phyloP scores from a whole-genome alignment of 805 yeast species.

The Candida fluviatilis region DNA sequence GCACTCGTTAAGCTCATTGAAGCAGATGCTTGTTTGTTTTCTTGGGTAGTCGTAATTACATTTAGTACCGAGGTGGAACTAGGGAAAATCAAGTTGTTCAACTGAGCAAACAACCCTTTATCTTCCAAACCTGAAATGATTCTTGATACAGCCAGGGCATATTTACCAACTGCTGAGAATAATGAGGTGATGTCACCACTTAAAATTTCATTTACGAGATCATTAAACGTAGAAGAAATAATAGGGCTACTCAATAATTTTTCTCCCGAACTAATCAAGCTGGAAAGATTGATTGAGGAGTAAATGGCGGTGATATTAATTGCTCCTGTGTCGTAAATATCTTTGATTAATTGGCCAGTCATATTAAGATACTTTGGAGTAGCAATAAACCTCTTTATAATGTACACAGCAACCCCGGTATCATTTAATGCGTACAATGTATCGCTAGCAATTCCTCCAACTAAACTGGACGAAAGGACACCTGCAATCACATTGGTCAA shows the following conservation, averaged over 20 bases:
- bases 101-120: slow-evolving; percentile 45
- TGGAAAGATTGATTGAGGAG: slow-evolving; percentile 22
- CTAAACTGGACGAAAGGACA: slow-evolving; percentile 24
- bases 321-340: slow-evolving; percentile 23
- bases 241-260: slow-evolving; percentile 16
- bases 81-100: slow-evolving; percentile 33
- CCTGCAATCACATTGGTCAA: slow-evolving; percentile 24
- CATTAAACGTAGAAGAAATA: slow-evolving; percentile 18
- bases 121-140: slow-evolving; percentile 37
- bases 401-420: slow-evolving; percentile 36
- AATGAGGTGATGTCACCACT: slow-evolving; percentile 14
- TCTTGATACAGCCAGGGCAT: slow-evolving; percentile 25
- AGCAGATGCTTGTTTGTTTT: not conserved
- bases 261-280: slow-evolving; percentile 17
- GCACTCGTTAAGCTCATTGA: slow-evolving; percentile 4
- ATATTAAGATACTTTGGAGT: slow-evolving; percentile 31
- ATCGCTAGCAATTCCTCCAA: slow-evolving; percentile 15
- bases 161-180: slow-evolving; percentile 18
- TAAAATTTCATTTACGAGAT: slow-evolving; percentile 7
- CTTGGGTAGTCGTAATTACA: slow-evolving; percentile 1
- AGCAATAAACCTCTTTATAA: slow-evolving; percentile 31
- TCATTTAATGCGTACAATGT: slow-evolving; percentile 34
- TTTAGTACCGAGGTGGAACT: slow-evolving; percentile 9
- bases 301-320: slow-evolving; percentile 15
- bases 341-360: slow-evolving; percentile 29